Conservation (phyloP, 2,329 filamentous ascomycete species). For the Colletotrichum simmondsii region DNA sequence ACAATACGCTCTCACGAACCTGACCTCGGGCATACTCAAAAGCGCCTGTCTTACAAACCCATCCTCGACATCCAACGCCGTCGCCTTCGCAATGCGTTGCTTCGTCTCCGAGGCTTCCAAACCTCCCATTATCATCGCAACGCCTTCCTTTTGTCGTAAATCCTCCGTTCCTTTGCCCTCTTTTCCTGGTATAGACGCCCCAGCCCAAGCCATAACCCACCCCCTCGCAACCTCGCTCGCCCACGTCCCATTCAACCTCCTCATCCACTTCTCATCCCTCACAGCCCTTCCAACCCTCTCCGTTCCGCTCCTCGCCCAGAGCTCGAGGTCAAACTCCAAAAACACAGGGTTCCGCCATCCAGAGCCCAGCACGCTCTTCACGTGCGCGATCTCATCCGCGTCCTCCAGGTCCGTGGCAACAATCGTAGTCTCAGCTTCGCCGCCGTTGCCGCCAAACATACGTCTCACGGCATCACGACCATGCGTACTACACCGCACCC, state of each 20-base stretch:
- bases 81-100: neutral
- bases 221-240: conserved; percentile 27
- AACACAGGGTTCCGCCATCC: conserved; percentile 24
- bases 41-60: neutral
- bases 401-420: conserved; percentile 19
- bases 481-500: conserved; percentile 10
- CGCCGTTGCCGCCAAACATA: neutral
- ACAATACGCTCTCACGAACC: conserved; percentile 19
- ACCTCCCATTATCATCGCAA: too few species aligned
- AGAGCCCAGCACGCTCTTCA: neutral
- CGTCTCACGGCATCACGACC: neutral
- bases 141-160: too few species aligned
- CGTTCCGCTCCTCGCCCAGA: conserved; percentile 8
- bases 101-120: neutral
- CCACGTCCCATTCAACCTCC: conserved; percentile 5
- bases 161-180: too few species aligned
- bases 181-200: neutral
- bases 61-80: neutral
- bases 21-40: conserved; percentile 15
- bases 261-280: conserved; percentile 22
- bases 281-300: neutral
- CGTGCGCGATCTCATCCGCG: conserved; percentile 10
- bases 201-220: conserved; percentile 2
- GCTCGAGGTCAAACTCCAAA: conserved; percentile 27
- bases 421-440: neutral